A percentile compares a stretch with the other conserved stretches of the same genome.
Evolutionary conservation across 176 grass and related monocot genomes (phyloP).

Genomic region (Bonia amplexicaulis): DNA sequence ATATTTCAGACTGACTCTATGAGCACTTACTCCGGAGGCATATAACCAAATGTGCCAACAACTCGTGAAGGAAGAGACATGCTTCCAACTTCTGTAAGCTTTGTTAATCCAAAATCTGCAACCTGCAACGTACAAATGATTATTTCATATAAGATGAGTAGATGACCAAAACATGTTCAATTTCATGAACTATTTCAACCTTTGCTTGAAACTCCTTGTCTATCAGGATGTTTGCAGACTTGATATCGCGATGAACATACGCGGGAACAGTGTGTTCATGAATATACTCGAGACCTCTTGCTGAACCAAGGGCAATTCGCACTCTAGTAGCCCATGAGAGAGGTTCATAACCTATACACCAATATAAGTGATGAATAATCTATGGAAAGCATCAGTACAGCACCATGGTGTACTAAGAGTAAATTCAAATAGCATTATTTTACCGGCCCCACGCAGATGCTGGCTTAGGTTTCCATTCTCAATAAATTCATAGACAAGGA

Average conservation of each 20-base stretch:
- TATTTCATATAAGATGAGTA: not conserved
- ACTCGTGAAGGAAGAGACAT: not conserved
- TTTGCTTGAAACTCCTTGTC: conserved; percentile 84
- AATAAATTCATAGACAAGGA: conserved; percentile 87
- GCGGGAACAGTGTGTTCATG: conserved; percentile 93
- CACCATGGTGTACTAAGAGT: not conserved
- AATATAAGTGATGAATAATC: conserved; percentile 22
- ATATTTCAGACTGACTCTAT: too few relatives aligned
- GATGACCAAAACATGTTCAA: not conserved
- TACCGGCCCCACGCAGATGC: conserved; percentile 77
- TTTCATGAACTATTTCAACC: conserved; percentile 36
- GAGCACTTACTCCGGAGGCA: too few relatives aligned
- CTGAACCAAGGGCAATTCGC: conserved; percentile 90
- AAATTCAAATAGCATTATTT: conserved; percentile 18
- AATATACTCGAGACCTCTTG: conserved; percentile 95
- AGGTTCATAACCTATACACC: conserved; percentile 51
- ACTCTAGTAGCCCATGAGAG: conserved; percentile 75
- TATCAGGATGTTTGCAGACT: conserved; percentile 96
- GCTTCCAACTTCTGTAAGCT: not conserved
- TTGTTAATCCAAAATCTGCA: not conserved
- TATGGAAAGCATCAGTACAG: conserved; percentile 14
- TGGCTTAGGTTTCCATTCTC: conserved; percentile 96
- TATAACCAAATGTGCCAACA: not conserved
- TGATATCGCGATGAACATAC: conserved; percentile 94
- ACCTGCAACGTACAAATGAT: not conserved